Conservation (phyloP, 352 stramenopile genomes). For the Globisporangium parvum region DNA sequence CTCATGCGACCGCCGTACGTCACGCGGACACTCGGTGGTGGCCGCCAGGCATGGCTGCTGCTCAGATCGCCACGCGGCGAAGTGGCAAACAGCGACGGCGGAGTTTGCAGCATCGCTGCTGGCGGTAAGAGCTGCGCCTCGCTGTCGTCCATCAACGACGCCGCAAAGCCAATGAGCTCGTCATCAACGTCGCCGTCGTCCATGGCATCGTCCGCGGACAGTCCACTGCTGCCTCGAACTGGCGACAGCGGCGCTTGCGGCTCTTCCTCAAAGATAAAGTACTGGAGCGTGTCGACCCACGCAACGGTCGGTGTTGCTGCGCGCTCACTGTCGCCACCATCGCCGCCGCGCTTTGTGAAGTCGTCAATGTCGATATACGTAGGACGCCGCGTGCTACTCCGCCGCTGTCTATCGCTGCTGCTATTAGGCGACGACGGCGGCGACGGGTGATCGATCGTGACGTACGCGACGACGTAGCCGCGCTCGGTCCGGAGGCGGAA, state of each 20-base stretch:
- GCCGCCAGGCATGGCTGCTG: background rate
- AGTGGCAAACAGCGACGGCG: background rate
- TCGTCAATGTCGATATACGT: constrained; percentile 20
- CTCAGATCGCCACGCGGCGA: background rate
- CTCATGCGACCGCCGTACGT: constrained; percentile 39
- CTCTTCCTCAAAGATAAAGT: constrained; percentile 23
- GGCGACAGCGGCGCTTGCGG: too few species aligned
- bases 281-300: constrained; percentile 42
- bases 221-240: constrained; percentile 16
- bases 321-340: background rate
- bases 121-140: constrained; percentile 22
- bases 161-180: constrained; percentile 28
- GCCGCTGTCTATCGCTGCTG: background rate
- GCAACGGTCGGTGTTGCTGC: constrained; percentile 26
- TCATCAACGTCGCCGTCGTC: constrained; percentile 26
- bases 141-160: constrained; percentile 24
- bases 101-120: background rate
- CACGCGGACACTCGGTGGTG: constrained; percentile 25
- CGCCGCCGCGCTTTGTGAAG: constrained; percentile 17
- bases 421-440: constrained; percentile 14
- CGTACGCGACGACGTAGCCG: constrained; percentile 40
- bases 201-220: constrained; percentile 1
- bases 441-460: constrained; percentile 31
- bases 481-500: constrained; percentile 23
- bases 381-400: background rate